Base-by-base conservation (phyloP, 768 basidiomycete species). In the Suillus clintonianus region DNA sequence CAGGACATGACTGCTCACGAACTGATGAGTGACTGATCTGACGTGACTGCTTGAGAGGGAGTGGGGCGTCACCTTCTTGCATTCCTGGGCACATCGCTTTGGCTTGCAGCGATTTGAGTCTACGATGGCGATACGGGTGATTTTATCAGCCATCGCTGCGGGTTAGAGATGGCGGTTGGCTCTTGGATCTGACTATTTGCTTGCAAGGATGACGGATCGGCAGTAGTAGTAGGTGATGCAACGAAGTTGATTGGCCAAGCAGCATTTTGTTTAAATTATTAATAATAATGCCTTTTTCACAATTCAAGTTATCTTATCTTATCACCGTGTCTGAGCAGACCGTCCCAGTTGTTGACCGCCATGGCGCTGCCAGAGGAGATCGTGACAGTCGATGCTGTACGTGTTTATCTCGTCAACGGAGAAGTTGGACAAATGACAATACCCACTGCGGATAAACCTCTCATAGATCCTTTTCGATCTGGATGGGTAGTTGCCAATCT, bases 71-170 rank as follows among this genome's bases (percentile, higher is more conserved):
- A 90, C 93, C 83, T 98, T 97, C 85, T 97, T 99, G 81, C 97
- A 99, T 79, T 99, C 97, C 74, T 97, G 96, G 30, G 95, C 92
- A 70, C 94, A 95, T 79, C 93, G 83, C 78, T 99, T 99, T 22
- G 97, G 97, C 75, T 97, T 97, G 82, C 97, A 98, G 61, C 89
- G 85, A 82, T 96, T 95, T 10, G 90, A 70, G 75, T 95, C 92
- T 68, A 94, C 92, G 71, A 99, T 95, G 65, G 97, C 97, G 72
- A 98, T 95, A 84, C 97, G 90, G 60, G 97, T 99, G 70, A 98
- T 95, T 78, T 96, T 97, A 82, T 97, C 97, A 42, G 90, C 83
- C 94, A 95, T 93, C 59, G 63, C 65, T 61, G 37, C 27, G 17
- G 39, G 36, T 19, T 41, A 42, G 39, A 27, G 56, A 56, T 15